Conservation (phyloP, 2,329 filamentous ascomycete genomes). For the Cladorrhinum sp. region DNA sequence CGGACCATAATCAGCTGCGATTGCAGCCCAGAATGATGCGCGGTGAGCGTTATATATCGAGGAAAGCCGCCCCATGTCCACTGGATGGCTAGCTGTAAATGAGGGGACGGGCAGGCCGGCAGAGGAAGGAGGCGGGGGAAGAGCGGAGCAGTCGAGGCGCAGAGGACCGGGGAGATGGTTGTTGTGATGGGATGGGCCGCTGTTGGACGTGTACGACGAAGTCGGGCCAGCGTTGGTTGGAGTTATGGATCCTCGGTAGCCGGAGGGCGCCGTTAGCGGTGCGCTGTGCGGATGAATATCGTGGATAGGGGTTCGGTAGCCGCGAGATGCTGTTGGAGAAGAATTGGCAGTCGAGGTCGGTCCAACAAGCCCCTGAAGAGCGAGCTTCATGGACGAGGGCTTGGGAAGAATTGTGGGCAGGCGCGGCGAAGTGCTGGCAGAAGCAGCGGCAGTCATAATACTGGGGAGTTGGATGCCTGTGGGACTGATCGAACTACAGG, state of each 20-base stretch:
- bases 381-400: slow-evolving; percentile 52
- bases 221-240: slow-evolving; percentile 40
- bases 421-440: slow-evolving; percentile 45
- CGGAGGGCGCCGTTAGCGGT: slow-evolving; percentile 43
- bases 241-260: slow-evolving; percentile 36
- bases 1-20: slow-evolving; percentile 69
- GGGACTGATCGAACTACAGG: slow-evolving; percentile 46
- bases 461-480: slow-evolving; percentile 51
- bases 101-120: slow-evolving; percentile 16
- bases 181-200: slow-evolving; percentile 34
- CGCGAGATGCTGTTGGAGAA: slow-evolving; percentile 36
- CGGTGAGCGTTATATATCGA: slow-evolving; percentile 69
- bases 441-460: slow-evolving; percentile 44
- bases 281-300: slow-evolving; percentile 45
- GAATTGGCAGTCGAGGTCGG: slow-evolving; percentile 29
- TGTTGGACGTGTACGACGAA: slow-evolving; percentile 30
- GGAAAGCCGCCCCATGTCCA: slow-evolving; percentile 65
- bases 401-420: slow-evolving; percentile 65
- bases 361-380: slow-evolving; percentile 29
- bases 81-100: slow-evolving; percentile 36
- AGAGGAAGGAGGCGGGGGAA: slow-evolving; percentile 34
- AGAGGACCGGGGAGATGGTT: slow-evolving; percentile 32
- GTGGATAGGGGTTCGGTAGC: slow-evolving; percentile 41
- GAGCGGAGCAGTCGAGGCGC: slow-evolving; percentile 58
- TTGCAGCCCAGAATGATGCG: slow-evolving; percentile 67